Conservation (phyloP, 352 stramenopile species). For the Phytophthora megakarya region DNA sequence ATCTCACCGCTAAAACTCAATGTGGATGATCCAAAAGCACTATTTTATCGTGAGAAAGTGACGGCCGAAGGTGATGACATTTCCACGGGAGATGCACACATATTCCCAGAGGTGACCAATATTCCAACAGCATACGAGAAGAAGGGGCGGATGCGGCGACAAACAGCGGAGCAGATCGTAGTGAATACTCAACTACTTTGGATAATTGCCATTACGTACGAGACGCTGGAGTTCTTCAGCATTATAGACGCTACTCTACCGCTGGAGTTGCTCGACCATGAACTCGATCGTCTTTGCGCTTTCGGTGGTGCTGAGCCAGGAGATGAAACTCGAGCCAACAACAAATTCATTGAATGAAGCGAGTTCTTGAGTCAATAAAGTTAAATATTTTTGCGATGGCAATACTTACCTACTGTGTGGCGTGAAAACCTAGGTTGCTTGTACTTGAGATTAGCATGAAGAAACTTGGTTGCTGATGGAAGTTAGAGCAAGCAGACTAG, state of each 20-base stretch:
- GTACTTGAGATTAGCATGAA: too few species aligned
- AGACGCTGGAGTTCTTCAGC: conserved; percentile 47
- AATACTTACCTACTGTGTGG: not conserved
- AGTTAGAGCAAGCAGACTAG: not conserved
- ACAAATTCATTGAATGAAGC: not conserved
- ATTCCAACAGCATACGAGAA: not conserved
- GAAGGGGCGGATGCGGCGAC: conserved; percentile 35
- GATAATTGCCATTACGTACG: conserved; percentile 54
- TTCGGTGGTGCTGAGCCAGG: conserved; percentile 38
- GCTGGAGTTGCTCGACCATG: conserved; percentile 43
- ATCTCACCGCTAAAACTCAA: conserved; percentile 47
- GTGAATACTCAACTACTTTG: conserved; percentile 36
- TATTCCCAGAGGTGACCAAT: conserved; percentile 41
- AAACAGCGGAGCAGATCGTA: conserved; percentile 44
- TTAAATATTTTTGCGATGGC: conserved; percentile 6
- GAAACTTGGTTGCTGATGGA: not conserved
- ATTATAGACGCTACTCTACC: conserved; percentile 43
- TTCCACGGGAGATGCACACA: conserved; percentile 44
- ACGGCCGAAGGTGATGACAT: conserved; percentile 42
- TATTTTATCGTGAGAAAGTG: conserved; percentile 45
- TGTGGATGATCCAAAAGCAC: conserved; percentile 33
- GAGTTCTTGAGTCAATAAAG: not conserved
- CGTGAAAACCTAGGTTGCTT: too few species aligned
- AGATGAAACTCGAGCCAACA: not conserved
- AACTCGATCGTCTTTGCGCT: conserved; percentile 44